Evolutionary conservation across 768 basidiomycete genomes (phyloP), one percentile per base, ranked within the genome.

Genomic region (Tricholoma sp.): DNA sequence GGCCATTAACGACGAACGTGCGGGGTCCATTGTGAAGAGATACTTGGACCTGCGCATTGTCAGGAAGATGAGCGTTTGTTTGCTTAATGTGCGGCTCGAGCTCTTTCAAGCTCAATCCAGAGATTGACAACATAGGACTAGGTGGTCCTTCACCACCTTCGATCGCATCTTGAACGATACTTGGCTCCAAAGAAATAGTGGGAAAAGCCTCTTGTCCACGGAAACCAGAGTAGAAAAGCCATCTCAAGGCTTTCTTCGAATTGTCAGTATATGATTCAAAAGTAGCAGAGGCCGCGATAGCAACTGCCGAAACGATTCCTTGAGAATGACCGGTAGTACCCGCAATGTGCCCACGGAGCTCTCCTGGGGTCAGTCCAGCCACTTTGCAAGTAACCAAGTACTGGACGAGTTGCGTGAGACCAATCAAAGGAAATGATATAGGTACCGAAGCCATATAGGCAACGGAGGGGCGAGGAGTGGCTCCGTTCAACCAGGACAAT

Each of bases 251-350:
- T 70, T 96, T 95, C 67, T 79, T 75, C 8, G 85, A 79, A 72
- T 97, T 96, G 56, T 73, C 72, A 55, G 80, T 75, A 71, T 93
- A 91, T 3, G 87, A 85, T 48, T 87, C 86, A 58, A 86, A 84
- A 24, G 85, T 84, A 15, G 78, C 77, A 4, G 94, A 93, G 4
- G 91, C 84, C 6, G 95, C 81, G 65, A 98, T 84, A 37, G 83
- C 86, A 52, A 95, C 82, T n/a, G 97, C 97, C 11, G 95, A 92
- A 49, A 97, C 86, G 63, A 99, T 85, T 61, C 97, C 97, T 71
- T 98, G 96, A 2, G 95, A 98, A 74, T 99, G 97, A 32, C 97
- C 97, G 13, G 97, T 98, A 2, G 94, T 84, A 33, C 96, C 96
- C 9, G 83, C 77, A 54, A 98, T 80, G 47, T 81, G 81, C 47